Conservation (phyloP, 2,329 filamentous ascomycete genomes). For the Aaosphaeria pasadenensis region DNA sequence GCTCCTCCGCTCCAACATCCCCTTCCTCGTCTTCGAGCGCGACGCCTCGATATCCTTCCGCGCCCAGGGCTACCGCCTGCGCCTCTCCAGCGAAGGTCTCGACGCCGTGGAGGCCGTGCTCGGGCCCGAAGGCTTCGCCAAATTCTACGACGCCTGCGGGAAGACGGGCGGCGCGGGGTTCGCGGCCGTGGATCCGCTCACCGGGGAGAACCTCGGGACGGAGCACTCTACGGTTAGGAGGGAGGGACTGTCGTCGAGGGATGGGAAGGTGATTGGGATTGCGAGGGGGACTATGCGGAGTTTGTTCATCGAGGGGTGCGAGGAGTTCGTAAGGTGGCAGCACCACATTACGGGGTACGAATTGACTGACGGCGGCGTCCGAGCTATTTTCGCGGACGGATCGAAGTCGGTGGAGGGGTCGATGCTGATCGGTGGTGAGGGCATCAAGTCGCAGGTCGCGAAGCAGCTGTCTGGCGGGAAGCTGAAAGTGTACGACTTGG, state of each 20-base stretch:
- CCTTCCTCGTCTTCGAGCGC: constrained; percentile 36
- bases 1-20: constrained; percentile 25
- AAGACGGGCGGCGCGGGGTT: constrained; percentile 60
- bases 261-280: constrained; percentile 60
- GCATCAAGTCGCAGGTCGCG: constrained; percentile 59
- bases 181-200: constrained; percentile 51
- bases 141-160: constrained; percentile 59
- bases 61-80: constrained; percentile 61
- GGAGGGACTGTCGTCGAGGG: constrained; percentile 48
- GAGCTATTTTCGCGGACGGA: constrained; percentile 59
- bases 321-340: constrained; percentile 55
- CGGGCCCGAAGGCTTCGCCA: constrained; percentile 44
- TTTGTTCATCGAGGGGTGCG: constrained; percentile 57
- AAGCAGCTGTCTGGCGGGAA: constrained; percentile 57
- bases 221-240: constrained; percentile 10
- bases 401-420: constrained; percentile 57
- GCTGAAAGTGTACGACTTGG: constrained; percentile 62
- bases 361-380: constrained; percentile 53
- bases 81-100: constrained; percentile 56
- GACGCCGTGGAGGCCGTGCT: constrained; percentile 61
- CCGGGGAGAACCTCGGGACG: constrained; percentile 43
- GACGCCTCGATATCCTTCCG: constrained; percentile 54
- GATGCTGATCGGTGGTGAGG: constrained; percentile 61
- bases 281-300: constrained; percentile 61
- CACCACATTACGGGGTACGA: constrained; percentile 60